phyloP scores from a whole-genome alignment of 768 basidiomycete species.

The Tylopilus subfusipes region DNA sequence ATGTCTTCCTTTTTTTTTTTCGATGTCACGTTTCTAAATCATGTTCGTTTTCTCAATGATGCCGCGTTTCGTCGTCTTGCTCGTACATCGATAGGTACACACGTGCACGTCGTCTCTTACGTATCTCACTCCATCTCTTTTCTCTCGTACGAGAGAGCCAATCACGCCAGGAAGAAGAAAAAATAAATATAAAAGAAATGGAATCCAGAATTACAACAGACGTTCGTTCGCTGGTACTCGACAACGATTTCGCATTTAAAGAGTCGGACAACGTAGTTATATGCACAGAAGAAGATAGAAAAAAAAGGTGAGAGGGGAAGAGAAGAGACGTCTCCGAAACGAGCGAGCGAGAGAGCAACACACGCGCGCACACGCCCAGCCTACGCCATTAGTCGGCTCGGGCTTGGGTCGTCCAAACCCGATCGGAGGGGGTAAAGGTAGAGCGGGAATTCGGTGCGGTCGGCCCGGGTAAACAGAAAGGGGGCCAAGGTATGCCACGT shows the following conservation, averaged over 20 bases:
- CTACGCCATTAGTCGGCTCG: neutral
- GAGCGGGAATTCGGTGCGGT: neutral
- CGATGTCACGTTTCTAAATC: neutral
- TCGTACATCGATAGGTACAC: neutral
- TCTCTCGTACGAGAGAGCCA: neutral
- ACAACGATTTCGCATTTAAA: conserved; percentile 9
- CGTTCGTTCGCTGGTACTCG: conserved; percentile 7
- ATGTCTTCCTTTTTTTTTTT: neutral
- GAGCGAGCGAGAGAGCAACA: too few relatives aligned
- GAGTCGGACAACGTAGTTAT: too few relatives aligned
- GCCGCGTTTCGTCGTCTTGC: neutral
- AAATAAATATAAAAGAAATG: neutral
- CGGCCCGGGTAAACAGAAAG: neutral
- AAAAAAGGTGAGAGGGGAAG: neutral
- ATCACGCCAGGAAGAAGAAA: neutral
- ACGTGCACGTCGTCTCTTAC: neutral
- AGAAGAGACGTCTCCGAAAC: neutral
- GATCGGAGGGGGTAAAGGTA: neutral
- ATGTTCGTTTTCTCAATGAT: neutral
- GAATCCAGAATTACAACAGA: conserved; percentile 24
- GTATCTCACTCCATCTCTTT: neutral
- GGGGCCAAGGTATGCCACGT: too few relatives aligned
- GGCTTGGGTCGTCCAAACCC: neutral
- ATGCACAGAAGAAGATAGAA: conserved; percentile 9
- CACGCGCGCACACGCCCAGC: neutral